Conservation (phyloP, 768 basidiomycete genomes). For the Naematelia encephala region DNA sequence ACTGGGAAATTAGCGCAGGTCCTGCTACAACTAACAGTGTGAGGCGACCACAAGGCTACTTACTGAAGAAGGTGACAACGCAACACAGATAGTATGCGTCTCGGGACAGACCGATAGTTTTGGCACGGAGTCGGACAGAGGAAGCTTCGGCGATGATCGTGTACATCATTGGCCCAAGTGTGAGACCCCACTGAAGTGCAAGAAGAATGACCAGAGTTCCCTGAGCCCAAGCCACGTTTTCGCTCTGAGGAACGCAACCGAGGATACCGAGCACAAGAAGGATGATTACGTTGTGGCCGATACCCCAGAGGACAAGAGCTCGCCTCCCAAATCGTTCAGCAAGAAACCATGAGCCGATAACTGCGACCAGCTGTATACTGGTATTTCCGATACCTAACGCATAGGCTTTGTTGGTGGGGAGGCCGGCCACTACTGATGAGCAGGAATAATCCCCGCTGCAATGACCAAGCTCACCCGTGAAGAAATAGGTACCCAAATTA, state of each 20-base stretch:
- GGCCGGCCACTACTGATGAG: too few relatives aligned
- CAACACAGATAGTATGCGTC: constrained; percentile 15
- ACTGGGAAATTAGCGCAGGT: neutral
- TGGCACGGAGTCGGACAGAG: constrained; percentile 21
- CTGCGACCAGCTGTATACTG: neutral
- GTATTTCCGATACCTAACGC: constrained; percentile 2
- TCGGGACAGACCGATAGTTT: constrained; percentile 26
- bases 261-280: constrained; percentile 25
- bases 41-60: too few relatives aligned
- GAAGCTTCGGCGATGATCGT: constrained; percentile 21
- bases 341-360: neutral
- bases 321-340: constrained; percentile 22
- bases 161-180: constrained; percentile 7
- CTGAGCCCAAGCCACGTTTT: constrained; percentile 20
- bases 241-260: constrained; percentile 16
- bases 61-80: neutral
- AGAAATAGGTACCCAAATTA: constrained; percentile 38
- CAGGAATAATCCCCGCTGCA: too few relatives aligned
- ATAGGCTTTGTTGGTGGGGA: constrained; percentile 3
- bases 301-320: constrained; percentile 29
- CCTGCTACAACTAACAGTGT: neutral
- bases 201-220: constrained; percentile 7
- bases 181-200: neutral
- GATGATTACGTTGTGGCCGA: constrained; percentile 15
- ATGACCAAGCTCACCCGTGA: constrained; percentile 14